Percentiles rank a stretch among this genome's conserved stretches.
phyloP scores from a whole-genome alignment of 2,329 filamentous ascomycete species.

The Pseudovirgaria hyperparasitica region DNA sequence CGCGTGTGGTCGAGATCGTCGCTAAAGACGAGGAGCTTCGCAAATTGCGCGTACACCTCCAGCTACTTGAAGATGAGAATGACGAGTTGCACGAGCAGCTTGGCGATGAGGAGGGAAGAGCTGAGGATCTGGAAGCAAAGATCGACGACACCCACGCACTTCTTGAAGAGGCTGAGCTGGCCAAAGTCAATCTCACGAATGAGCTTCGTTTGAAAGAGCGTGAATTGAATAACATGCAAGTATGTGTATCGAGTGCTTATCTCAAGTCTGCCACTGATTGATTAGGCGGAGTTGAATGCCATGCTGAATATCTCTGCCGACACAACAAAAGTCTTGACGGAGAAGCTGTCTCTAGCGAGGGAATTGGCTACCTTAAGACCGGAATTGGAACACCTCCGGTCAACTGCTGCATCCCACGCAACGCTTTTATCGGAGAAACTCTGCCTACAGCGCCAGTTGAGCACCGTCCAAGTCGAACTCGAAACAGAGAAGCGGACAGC shows the following conservation, averaged over 20 bases:
- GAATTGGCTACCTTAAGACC: constrained; percentile 47
- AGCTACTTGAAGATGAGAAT: constrained; percentile 66
- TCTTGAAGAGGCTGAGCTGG: constrained; percentile 34
- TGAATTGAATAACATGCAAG: constrained; percentile 45
- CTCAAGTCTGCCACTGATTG: constrained; percentile 24
- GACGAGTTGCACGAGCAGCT: constrained; percentile 53
- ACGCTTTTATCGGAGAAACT: constrained; percentile 66
- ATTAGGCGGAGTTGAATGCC: constrained; percentile 58
- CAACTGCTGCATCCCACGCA: constrained; percentile 49
- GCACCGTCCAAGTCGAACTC: constrained; percentile 64
- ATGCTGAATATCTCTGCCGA: constrained; percentile 56
- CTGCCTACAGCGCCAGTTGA: constrained; percentile 64
- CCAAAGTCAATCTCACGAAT: constrained; percentile 32
- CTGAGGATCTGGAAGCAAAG: constrained; percentile 40
- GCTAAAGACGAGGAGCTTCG: constrained; percentile 64
- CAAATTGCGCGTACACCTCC: constrained; percentile 52
- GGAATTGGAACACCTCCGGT: constrained; percentile 49
- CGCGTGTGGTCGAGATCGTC: constrained; percentile 53
- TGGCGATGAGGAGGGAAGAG: constrained; percentile 44
- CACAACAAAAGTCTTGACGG: constrained; percentile 54
- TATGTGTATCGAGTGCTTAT: constrained; percentile 33
- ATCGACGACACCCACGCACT: constrained; percentile 35
- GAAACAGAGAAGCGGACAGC: constrained; percentile 67
- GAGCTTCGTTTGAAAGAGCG: constrained; percentile 39
- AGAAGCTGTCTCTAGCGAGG: constrained; percentile 49